Percentiles rank a stretch among this genome's conserved stretches.
Evolutionary conservation across 306 rosid genomes (phyloP).

Genomic region (Dalbergia cultrata): DNA sequence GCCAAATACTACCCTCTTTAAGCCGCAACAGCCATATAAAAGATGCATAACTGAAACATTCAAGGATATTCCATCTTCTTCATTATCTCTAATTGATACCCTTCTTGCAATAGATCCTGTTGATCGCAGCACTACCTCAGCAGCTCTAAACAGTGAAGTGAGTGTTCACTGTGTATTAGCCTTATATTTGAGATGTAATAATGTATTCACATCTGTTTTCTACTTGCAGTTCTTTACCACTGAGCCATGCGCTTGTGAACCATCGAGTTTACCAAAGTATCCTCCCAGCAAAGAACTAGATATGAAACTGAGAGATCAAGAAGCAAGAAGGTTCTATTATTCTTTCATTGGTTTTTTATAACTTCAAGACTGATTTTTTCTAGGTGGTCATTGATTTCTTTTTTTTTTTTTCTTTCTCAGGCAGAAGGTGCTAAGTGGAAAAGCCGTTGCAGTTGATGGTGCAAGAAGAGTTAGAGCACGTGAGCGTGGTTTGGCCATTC

Average conservation of each 20-base stretch:
- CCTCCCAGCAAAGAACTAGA: conserved; percentile 93
- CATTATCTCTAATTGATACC: conserved; percentile 76
- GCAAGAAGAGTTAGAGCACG: conserved; percentile 69
- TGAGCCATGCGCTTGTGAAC: conserved; percentile 83
- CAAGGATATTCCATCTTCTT: conserved; percentile 78
- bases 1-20: conserved; percentile 93
- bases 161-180: conserved; percentile 45
- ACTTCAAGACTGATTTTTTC: conserved; percentile 38
- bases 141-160: conserved; percentile 77
- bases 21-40: conserved; percentile 88
- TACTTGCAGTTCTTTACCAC: conserved; percentile 74
- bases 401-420: conserved; percentile 53
- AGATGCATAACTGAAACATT: conserved; percentile 68
- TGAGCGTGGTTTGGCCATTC: conserved; percentile 75
- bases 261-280: conserved; percentile 83
- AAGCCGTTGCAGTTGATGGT: conserved; percentile 69
- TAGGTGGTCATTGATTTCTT: conserved; percentile 35
- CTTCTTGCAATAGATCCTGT: conserved; percentile 83
- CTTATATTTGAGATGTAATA: conserved; percentile 34
- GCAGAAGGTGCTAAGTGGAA: conserved; percentile 70
- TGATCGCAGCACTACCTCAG: conserved; percentile 69
- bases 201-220: conserved; percentile 39
- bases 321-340: conserved; percentile 76
- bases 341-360: conserved; percentile 23
- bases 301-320: conserved; percentile 82